Evolutionary conservation across 495 filamentous ascomycete species (phyloP).

Genomic region (Neurospora tetrasperma): DNA sequence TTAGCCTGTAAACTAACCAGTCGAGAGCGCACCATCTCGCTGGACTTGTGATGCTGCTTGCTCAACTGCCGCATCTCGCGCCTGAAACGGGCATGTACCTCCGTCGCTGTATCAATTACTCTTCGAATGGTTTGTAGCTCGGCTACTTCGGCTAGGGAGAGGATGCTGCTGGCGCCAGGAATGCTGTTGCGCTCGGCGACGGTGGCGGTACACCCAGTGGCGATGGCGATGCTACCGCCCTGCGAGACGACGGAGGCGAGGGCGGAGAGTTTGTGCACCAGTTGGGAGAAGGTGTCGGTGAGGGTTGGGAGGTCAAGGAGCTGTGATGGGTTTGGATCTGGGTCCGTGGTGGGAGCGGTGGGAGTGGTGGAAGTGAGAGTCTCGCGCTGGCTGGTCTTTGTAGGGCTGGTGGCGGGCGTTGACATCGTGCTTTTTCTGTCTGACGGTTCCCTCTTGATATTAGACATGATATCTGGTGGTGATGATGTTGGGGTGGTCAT

Average conservation of each 20-base stretch:
- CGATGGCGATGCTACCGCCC: neutral
- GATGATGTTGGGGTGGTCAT: neutral
- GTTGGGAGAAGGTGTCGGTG: neutral
- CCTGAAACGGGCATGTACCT: neutral
- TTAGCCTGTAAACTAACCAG: neutral
- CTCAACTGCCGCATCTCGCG: neutral
- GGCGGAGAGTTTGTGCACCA: neutral
- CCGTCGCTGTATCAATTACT: neutral
- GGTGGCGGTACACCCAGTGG: neutral
- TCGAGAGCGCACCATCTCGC: neutral
- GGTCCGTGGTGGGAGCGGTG: neutral
- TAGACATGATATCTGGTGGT: neutral
- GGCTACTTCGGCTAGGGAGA: neutral
- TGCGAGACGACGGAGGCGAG: neutral
- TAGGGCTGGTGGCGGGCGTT: neutral
- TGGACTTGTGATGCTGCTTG: neutral
- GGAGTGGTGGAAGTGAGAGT: neutral
- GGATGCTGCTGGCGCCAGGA: neutral
- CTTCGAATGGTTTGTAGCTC: neutral
- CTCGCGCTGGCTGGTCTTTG: neutral
- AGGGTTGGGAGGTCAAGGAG: neutral
- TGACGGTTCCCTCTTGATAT: neutral
- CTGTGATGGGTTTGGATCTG: neutral
- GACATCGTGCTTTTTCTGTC: neutral
- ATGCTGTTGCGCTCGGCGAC: neutral